These are phyloP conservation scores for Penicillium verrucosum DNA, from an alignment of 2,329 filamentous ascomycete species.

Conservation along the genomic window DNA sequence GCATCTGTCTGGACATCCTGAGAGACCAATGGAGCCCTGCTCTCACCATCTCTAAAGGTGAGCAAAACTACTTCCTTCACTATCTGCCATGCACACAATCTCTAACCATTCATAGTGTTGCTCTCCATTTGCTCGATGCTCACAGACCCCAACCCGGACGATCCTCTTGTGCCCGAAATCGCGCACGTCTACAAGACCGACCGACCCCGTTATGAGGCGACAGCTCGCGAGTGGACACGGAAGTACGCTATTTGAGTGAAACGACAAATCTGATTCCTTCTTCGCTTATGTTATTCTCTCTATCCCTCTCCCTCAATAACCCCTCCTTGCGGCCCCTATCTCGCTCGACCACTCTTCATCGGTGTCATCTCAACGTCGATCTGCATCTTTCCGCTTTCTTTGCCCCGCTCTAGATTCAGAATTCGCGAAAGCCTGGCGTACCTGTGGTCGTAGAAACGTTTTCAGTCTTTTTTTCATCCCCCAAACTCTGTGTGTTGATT, in stretches of 20 bases:
- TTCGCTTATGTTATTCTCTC: slow-evolving; percentile 16
- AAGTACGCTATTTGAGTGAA: slow-evolving; percentile 86
- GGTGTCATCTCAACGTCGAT: slow-evolving; percentile 8
- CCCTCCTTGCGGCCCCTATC: slow-evolving; percentile 3
- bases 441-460: slow-evolving; percentile 38
- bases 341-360: slow-evolving; percentile 7
- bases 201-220: slow-evolving; percentile 90
- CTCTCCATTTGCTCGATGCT: slow-evolving; percentile 99
- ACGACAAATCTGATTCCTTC: slow-evolving; percentile 25
- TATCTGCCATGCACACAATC: neutral
- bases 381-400: slow-evolving; percentile 19
- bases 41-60: slow-evolving; percentile 97
- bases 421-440: slow-evolving; percentile 36
- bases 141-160: slow-evolving; percentile 98
- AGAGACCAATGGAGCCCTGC: slow-evolving; percentile 99
- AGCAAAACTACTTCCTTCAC: slow-evolving; percentile 13
- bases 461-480: slow-evolving; percentile 18
- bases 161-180: slow-evolving; percentile 97
- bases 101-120: slow-evolving; percentile 60
- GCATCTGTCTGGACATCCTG: slow-evolving; percentile 97
- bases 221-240: slow-evolving; percentile 95
- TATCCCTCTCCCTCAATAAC: neutral
- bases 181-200: slow-evolving; percentile 99
- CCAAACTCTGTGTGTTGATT: slow-evolving; percentile 10
- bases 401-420: slow-evolving; percentile 21